Evolutionary conservation across 2,329 filamentous ascomycete species (phyloP).

Genomic region (Didymella lethalis): DNA sequence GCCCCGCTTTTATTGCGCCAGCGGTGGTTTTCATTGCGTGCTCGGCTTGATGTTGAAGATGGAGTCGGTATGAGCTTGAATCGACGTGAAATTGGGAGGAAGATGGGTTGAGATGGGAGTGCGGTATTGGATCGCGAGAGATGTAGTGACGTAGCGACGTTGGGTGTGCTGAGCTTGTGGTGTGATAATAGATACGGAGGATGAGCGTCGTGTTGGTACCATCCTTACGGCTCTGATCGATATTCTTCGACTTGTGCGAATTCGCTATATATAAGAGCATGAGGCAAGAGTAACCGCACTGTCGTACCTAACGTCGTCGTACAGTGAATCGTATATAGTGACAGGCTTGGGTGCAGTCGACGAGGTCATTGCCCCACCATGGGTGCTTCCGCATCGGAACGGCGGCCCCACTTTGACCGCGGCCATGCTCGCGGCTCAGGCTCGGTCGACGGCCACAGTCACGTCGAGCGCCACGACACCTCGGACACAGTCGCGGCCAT

Average conservation of each 20-base stretch:
- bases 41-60: not conserved
- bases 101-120: not conserved
- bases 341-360: not conserved
- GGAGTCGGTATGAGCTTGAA: too few relatives aligned
- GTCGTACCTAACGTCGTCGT: not conserved
- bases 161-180: not conserved
- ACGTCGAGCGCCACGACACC: not conserved
- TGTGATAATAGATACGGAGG: not conserved
- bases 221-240: too few relatives aligned
- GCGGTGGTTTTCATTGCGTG: slow-evolving; percentile 7
- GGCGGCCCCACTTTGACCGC: slow-evolving; percentile 6
- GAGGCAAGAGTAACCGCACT: not conserved
- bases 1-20: slow-evolving; percentile 22
- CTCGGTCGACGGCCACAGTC: not conserved
- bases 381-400: slow-evolving; percentile 10
- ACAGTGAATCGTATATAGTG: not conserved
- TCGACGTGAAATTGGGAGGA: not conserved
- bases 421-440: slow-evolving; percentile 1
- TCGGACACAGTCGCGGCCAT: slow-evolving; percentile 28
- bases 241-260: too few relatives aligned
- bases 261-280: too few relatives aligned
- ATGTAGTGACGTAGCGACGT: not conserved
- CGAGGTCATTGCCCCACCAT: not conserved
- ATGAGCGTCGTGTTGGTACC: not conserved
- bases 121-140: not conserved